Evolutionary conservation across 2,329 filamentous ascomycete species (phyloP), one percentile per base, ranked within the genome.

Genomic region (Aspergillus ruber): DNA sequence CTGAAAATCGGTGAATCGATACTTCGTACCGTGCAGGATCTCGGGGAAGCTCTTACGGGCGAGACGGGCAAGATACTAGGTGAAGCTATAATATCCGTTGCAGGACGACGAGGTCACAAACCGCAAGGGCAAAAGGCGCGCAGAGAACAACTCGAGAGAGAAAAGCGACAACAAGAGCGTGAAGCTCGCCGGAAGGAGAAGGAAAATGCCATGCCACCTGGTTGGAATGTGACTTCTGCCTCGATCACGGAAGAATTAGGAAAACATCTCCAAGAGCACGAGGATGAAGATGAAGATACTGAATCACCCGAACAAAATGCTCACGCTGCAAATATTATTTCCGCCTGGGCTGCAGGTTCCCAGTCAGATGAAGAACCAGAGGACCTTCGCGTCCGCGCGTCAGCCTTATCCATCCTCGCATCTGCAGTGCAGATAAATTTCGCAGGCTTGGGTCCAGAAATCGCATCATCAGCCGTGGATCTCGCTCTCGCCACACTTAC

Each of bases 401-500:
- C 70, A 1, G 70, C 70, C 12, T 56, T 73, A 3, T 73, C 70
- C 2, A 67, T 73, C 25, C 61, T 73, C 4, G 68, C 68, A 3
- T 68, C 66, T 1, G 69, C 68, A 0, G 60, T 72, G 2, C 62
- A 68, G 42, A 69, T 64, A 6, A 72, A 71, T 46, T 58, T 72
- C 41, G 48, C 58, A 12, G 70, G 68, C 2, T 54, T 73, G 4
- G 70, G 69, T 0, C 52, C 63, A 4, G 51, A 54, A 2, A 57
- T 70, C 4, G 48, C 66, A 17, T 60, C 66, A 1, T 65, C 67
- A 0, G 61, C 69, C 0, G 58, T 73, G 6, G 68, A 72, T 6
- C 59, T 73, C 15, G 67, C 68, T 2, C 57, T 73, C 23, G 60
- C 66, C 5, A 72, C 65, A 1, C 52, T 72, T 3, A 67, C 60